These are phyloP conservation scores for Tetrapyrgos nigripes DNA, from an alignment of 1,284 basidiomycete species.

Conservation along the genomic window DNA sequence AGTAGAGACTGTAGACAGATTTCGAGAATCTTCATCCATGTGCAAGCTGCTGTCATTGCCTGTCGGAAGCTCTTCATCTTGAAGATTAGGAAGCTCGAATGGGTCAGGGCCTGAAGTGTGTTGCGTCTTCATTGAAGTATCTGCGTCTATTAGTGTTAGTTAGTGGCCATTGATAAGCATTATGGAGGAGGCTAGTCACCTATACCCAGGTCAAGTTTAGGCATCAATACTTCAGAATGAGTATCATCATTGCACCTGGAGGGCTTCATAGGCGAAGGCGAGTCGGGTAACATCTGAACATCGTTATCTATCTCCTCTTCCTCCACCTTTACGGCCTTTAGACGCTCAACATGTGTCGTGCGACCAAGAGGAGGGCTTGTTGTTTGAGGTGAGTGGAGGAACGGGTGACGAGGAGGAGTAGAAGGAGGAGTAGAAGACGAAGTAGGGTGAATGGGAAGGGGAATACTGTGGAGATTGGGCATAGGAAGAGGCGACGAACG, in stretches of 20 bases:
- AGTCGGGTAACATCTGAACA: slow-evolving; percentile 61
- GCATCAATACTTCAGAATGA: slow-evolving; percentile 46
- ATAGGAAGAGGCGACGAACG: slow-evolving; percentile 31
- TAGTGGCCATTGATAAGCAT: background rate
- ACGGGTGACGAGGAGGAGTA: slow-evolving; percentile 5
- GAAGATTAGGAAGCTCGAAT: slow-evolving; percentile 24
- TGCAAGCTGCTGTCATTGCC: slow-evolving; percentile 9
- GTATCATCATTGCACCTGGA: slow-evolving; percentile 16
- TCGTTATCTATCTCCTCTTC: slow-evolving; percentile 45
- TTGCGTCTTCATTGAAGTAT: slow-evolving; percentile 3
- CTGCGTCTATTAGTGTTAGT: slow-evolving; percentile 2
- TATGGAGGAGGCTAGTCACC: slow-evolving; percentile 22
- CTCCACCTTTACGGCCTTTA: slow-evolving; percentile 43
- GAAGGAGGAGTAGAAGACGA: slow-evolving; percentile 21
- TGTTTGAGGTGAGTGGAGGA: slow-evolving; percentile 8
- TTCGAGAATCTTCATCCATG: slow-evolving; percentile 17
- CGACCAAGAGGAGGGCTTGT: slow-evolving; percentile 52
- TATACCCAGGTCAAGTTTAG: slow-evolving; percentile 47
- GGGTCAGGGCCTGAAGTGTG: slow-evolving; percentile 20
- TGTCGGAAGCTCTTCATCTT: slow-evolving; percentile 27
- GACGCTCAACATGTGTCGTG: slow-evolving; percentile 54
- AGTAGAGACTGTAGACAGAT: slow-evolving; percentile 8
- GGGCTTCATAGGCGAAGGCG: slow-evolving; percentile 62
- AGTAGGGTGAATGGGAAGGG: slow-evolving; percentile 30
- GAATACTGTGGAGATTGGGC: slow-evolving; percentile 36